These are phyloP conservation scores for Russula sp. DNA, from an alignment of 768 basidiomycete species.

Conservation along the genomic window DNA sequence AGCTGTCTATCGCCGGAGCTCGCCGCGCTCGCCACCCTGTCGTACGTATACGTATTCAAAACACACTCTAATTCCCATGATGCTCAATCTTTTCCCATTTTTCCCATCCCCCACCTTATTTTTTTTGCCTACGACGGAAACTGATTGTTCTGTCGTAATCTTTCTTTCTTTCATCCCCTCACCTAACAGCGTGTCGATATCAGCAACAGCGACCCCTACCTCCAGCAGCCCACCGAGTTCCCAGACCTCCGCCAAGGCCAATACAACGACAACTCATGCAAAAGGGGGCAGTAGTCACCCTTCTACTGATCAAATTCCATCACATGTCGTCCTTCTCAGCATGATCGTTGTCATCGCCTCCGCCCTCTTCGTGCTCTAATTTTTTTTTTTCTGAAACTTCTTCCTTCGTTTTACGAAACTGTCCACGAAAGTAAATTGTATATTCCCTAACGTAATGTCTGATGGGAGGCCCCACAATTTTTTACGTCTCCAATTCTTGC, in stretches of 20 bases:
- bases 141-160: too few relatives aligned
- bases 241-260: background rate
- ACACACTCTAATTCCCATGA: too few relatives aligned
- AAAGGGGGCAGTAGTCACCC: background rate
- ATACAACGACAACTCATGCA: too few relatives aligned
- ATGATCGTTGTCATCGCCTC: background rate
- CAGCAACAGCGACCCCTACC: background rate
- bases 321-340: constrained; percentile 1
- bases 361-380: constrained; percentile 7
- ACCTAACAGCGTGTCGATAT: too few relatives aligned
- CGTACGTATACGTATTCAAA: background rate
- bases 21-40: background rate
- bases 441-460: background rate
- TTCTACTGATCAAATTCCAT: background rate
- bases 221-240: background rate
- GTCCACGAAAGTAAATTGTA: background rate
- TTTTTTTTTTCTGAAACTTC: background rate
- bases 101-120: too few relatives aligned
- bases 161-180: too few relatives aligned
- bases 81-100: too few relatives aligned
- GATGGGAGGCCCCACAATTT: background rate
- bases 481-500: too few relatives aligned
- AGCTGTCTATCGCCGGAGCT: constrained; percentile 31
- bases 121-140: background rate
- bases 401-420: background rate